Percentiles rank a stretch among this genome's conserved stretches.
These are phyloP conservation scores for Suhomyces bribrorum DNA, from an alignment of 1,139 yeast species.

Conservation along the genomic window DNA sequence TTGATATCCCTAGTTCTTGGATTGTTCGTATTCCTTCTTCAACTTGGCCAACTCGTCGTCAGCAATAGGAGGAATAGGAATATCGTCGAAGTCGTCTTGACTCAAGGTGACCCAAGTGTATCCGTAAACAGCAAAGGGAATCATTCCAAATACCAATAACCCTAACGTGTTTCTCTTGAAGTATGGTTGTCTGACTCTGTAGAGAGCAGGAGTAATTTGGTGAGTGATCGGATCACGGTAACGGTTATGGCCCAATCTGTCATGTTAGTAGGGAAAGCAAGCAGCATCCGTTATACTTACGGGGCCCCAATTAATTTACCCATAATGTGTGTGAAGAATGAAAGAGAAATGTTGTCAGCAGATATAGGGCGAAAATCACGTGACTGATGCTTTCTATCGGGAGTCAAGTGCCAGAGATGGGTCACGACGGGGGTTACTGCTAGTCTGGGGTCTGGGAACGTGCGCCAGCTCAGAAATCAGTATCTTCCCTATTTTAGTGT, in stretches of 20 bases:
- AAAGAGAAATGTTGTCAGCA: conserved; percentile 1
- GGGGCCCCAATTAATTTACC: conserved; percentile 39
- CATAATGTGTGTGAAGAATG: conserved; percentile 21
- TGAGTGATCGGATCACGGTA: conserved; percentile 78
- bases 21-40: conserved; percentile 60
- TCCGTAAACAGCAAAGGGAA: conserved; percentile 68
- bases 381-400: too few species aligned
- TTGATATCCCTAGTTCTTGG: conserved; percentile 15
- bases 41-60: conserved; percentile 74
- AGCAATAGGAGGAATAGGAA: conserved; percentile 89
- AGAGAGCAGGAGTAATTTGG: conserved; percentile 91
- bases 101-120: conserved; percentile 75
- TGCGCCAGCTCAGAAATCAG: too few species aligned
- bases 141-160: conserved; percentile 55
- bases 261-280: conserved; percentile 15
- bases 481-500: too few species aligned
- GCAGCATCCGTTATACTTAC: conserved; percentile 26
- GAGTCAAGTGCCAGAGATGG: too few species aligned
- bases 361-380: conserved; percentile 2
- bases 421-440: too few species aligned
- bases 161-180: conserved; percentile 73
- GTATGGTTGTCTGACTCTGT: conserved; percentile 85
- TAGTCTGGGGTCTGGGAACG: too few species aligned
- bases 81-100: conserved; percentile 83
- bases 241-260: conserved; percentile 32